Conservation (phyloP, 129 eudicot species). For the Flaveria linearis region DNA sequence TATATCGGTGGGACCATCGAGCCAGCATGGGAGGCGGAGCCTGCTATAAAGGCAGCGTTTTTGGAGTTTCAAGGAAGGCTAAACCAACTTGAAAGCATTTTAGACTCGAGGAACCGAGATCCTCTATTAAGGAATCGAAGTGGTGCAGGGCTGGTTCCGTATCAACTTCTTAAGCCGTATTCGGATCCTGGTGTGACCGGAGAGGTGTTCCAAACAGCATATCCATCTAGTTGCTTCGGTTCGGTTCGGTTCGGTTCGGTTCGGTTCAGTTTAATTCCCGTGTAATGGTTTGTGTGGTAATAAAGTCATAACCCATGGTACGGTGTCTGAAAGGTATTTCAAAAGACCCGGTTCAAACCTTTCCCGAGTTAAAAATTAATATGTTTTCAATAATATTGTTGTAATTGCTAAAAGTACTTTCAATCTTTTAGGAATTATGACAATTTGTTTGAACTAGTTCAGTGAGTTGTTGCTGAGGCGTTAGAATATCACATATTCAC, state of each 20-base stretch:
- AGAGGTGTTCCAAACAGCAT: slow-evolving; percentile 55
- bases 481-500: too few species aligned
- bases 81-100: slow-evolving; percentile 29
- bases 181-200: slow-evolving; percentile 38
- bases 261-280: too few species aligned
- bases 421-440: too few species aligned
- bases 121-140: slow-evolving; percentile 14
- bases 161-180: slow-evolving; percentile 42
- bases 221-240: slow-evolving; percentile 28
- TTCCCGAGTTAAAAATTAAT: too few species aligned
- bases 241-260: background rate
- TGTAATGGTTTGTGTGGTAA: slow-evolving; percentile 9
- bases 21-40: slow-evolving; percentile 41
- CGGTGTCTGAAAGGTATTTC: background rate
- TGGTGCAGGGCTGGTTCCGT: slow-evolving; percentile 47
- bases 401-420: too few species aligned
- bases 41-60: slow-evolving; percentile 31
- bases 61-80: slow-evolving; percentile 23
- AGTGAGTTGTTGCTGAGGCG: too few species aligned
- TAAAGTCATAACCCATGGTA: slow-evolving; percentile 15
- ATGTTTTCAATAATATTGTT: too few species aligned
- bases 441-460: too few species aligned
- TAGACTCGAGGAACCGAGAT: slow-evolving; percentile 34
- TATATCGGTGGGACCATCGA: slow-evolving; percentile 35
- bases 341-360: too few species aligned